Evolutionary conservation across 306 rosid genomes (phyloP), one percentile per base, ranked within the genome.

Genomic region (Quillaja saponaria): DNA sequence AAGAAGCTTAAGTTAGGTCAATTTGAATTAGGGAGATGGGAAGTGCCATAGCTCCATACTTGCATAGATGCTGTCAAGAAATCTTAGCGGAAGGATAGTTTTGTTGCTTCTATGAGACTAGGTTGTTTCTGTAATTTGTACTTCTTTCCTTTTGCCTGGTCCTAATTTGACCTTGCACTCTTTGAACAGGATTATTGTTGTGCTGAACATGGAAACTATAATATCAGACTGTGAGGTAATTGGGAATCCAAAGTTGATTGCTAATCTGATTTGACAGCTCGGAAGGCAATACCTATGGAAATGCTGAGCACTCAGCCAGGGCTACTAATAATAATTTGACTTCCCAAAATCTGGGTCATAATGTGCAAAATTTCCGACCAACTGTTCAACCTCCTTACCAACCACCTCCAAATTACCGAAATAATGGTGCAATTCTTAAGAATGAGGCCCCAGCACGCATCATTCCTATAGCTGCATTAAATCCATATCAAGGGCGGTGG

Each of bases 401-500:
- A 71, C 96, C 96, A 48, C 95, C 95, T 65, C 90, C 98, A 9
- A 75, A 71, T 35, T 92, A 86, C 82, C 86, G 67, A 81, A 75
- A 68, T 17, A 88, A 69, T 10, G 98, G 98, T 13, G 67, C 98
- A 18, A 73, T 88, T 50, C 6, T 88, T 73, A 92, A 86, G 88
- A 92, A 92, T 33, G 98, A 92, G 77, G 98, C 98, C 16, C 96
- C 98, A 0, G 88, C 98, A 46, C 81, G 92, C 28, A 73, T 89
- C 46, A 83, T 92, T 74, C 96, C 98, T 21, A 92, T 89, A 47
- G 80, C 87, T 38, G 92, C 95, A 38, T 63, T 92, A 77, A 92
- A 92, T 77, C 98, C 96, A 71, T 92, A 88, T 74, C 95, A 89
- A 58, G 99, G 96, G 35, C 80, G 95, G 55, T 92, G 99, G 99